Evolutionary conservation across 106 monocot genomes (phyloP).

Genomic region (Phalaenopsis aphrodite): DNA sequence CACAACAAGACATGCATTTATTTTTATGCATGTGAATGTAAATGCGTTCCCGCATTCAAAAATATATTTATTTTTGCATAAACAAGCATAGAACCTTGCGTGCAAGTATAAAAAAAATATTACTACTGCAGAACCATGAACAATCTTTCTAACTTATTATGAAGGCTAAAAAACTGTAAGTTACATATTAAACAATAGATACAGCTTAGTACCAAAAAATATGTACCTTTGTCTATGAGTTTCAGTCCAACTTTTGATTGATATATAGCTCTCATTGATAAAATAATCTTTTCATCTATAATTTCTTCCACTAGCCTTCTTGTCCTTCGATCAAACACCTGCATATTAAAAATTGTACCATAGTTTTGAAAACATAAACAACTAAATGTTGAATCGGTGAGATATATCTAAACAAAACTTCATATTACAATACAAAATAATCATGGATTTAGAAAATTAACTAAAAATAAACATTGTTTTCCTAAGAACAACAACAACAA

Average conservation of each 20-base stretch:
- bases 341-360: neutral
- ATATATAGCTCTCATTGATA: conserved; percentile 95
- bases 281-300: conserved; percentile 88
- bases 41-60: too few species aligned
- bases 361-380: neutral
- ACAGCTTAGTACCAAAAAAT: neutral
- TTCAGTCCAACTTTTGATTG: conserved; percentile 93
- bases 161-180: neutral
- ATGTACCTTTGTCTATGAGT: conserved; percentile 73
- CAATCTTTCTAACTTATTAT: too few species aligned
- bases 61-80: too few species aligned
- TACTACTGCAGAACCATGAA: too few species aligned
- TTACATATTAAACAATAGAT: neutral
- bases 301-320: conserved; percentile 88
- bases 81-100: too few species aligned
- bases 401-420: neutral
- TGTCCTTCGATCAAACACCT: conserved; percentile 92
- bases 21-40: too few species aligned
- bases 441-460: too few species aligned
- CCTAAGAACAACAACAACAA: too few species aligned
- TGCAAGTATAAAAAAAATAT: too few species aligned
- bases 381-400: neutral
- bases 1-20: too few species aligned
- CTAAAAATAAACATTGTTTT: too few species aligned
- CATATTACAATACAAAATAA: neutral